Evolutionary conservation across 2,329 filamentous ascomycete genomes (phyloP).

Genomic region (Sphaerostilbella broomeana): DNA sequence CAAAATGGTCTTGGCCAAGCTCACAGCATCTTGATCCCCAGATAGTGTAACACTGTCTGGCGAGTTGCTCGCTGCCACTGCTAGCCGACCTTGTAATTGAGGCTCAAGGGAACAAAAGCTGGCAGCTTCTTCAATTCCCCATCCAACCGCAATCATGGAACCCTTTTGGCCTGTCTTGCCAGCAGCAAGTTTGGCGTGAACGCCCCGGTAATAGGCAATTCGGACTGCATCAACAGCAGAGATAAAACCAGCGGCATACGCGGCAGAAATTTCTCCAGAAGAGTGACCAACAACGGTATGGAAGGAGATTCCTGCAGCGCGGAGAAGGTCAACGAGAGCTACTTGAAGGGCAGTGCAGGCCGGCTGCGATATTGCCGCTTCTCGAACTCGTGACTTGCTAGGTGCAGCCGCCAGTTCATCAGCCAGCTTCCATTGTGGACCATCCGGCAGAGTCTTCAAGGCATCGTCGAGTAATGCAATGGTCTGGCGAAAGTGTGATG

Average conservation of each 20-base stretch:
- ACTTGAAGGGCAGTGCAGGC: conserved; percentile 25
- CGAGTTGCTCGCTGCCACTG: neutral
- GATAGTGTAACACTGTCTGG: neutral
- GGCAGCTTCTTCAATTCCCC: neutral
- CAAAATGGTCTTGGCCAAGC: neutral
- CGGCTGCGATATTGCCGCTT: conserved; percentile 24
- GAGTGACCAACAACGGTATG: conserved; percentile 40
- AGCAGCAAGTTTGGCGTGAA: conserved; percentile 1
- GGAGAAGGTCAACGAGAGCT: conserved; percentile 23
- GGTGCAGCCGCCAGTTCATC: conserved; percentile 1
- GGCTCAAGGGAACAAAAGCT: neutral
- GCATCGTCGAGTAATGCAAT: neutral
- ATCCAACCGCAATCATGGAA: conserved; percentile 4
- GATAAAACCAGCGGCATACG: conserved; percentile 41
- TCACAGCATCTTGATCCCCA: conserved; percentile 1
- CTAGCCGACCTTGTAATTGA: neutral
- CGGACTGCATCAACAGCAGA: conserved; percentile 18
- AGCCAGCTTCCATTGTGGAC: conserved; percentile 1
- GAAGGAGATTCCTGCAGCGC: conserved; percentile 26
- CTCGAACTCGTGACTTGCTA: neutral
- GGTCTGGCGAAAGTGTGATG: neutral
- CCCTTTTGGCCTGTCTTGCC: neutral
- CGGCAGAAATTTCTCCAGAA: conserved; percentile 44
- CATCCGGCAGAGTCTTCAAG: conserved; percentile 2
- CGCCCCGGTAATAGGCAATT: conserved; percentile 5